Percentiles rank a stretch among this genome's conserved stretches.
These are phyloP conservation scores for Venustampulla echinocandica DNA, from an alignment of 495 filamentous ascomycete genomes.

Conservation along the genomic window DNA sequence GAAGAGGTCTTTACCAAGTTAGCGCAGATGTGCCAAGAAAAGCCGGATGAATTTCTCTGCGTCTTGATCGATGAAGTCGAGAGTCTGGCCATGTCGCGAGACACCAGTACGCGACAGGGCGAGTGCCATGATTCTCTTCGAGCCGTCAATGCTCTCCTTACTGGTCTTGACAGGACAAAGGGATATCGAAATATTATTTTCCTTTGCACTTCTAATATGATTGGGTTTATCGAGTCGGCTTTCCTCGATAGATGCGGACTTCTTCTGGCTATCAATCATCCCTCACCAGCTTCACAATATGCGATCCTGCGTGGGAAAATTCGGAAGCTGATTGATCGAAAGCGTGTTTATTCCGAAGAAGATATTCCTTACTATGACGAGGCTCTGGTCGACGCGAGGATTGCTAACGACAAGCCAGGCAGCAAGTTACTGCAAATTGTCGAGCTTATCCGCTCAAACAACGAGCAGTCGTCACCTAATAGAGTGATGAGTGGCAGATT, in stretches of 20 bases:
- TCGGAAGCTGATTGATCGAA: slow-evolving; percentile 11
- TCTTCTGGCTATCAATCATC: slow-evolving; percentile 33
- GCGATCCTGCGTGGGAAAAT: slow-evolving; percentile 28
- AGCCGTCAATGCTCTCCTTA: slow-evolving; percentile 37
- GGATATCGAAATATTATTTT: slow-evolving; percentile 37
- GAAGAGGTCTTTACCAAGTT: slow-evolving; percentile 36
- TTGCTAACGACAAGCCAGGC: neutral
- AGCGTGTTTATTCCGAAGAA: slow-evolving; percentile 7
- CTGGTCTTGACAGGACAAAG: slow-evolving; percentile 30
- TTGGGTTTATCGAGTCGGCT: slow-evolving; percentile 36
- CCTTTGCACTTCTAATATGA: slow-evolving; percentile 45
- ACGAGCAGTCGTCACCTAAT: neutral
- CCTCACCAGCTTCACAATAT: slow-evolving; percentile 32
- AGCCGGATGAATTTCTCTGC: slow-evolving; percentile 34
- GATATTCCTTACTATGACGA: slow-evolving; percentile 11
- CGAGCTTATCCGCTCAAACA: slow-evolving; percentile 1
- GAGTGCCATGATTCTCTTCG: slow-evolving; percentile 34
- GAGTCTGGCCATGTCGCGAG: slow-evolving; percentile 37
- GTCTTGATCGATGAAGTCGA: slow-evolving; percentile 49
- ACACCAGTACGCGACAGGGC: slow-evolving; percentile 25
- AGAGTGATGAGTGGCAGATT: slow-evolving; percentile 13
- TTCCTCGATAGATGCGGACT: slow-evolving; percentile 45
- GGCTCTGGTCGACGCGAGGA: neutral
- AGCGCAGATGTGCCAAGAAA: slow-evolving; percentile 29
- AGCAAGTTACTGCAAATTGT: slow-evolving; percentile 8